Conservation (phyloP, 345 rosid genomes). For the Ricinus communis region DNA sequence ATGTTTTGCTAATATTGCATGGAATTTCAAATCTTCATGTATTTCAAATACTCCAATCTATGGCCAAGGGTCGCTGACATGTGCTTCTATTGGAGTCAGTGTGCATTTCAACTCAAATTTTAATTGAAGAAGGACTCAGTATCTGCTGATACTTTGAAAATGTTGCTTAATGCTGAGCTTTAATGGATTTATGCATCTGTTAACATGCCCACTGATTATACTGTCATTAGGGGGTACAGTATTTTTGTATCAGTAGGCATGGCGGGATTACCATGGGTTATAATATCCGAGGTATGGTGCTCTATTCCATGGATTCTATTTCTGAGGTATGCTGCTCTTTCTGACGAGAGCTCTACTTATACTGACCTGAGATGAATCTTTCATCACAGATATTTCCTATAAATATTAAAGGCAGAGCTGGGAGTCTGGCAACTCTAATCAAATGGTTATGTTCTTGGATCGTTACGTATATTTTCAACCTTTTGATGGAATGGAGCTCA, state of each 20-base stretch:
- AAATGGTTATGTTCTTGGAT: conserved; percentile 84
- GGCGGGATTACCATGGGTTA: conserved; percentile 57
- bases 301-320: too few species aligned
- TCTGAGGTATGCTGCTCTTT: too few species aligned
- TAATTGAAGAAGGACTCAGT: not conserved
- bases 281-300: conserved; percentile 78
- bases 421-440: conserved; percentile 71
- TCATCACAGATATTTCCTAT: conserved; percentile 65
- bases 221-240: conserved; percentile 33
- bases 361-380: not conserved
- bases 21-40: too few species aligned
- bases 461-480: conserved; percentile 60
- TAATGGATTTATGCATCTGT: not conserved
- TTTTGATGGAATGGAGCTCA: conserved; percentile 52
- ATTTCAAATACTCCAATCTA: too few species aligned
- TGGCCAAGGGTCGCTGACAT: too few species aligned
- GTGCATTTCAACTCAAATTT: not conserved
- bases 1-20: too few species aligned
- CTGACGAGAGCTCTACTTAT: not conserved
- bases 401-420: conserved; percentile 69
- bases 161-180: not conserved
- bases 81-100: too few species aligned
- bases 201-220: not conserved
- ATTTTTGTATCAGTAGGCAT: conserved; percentile 39
- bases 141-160: not conserved